These are phyloP conservation scores for Colletotrichum coccodes DNA, from an alignment of 2,329 filamentous ascomycete genomes.

Conservation along the genomic window DNA sequence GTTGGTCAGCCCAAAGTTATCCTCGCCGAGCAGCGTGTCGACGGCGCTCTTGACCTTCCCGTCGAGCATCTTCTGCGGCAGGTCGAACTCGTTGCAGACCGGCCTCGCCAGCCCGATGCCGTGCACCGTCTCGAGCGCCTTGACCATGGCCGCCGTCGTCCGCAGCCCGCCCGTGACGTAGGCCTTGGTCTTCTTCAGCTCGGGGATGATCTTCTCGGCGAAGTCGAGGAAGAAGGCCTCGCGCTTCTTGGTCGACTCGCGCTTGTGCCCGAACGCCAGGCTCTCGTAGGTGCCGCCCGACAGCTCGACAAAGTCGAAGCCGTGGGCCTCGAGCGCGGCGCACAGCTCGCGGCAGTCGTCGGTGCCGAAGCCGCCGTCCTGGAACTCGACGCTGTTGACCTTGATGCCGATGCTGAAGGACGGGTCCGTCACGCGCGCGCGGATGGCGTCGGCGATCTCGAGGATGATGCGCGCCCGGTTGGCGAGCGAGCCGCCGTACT, in stretches of 20 bases:
- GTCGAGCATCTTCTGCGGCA: constrained; percentile 40
- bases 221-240: constrained; percentile 72
- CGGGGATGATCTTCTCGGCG: constrained; percentile 60
- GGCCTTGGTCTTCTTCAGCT: constrained; percentile 59
- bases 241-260: constrained; percentile 63
- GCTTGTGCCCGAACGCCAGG: constrained; percentile 60
- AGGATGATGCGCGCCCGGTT: constrained; percentile 59
- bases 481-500: constrained; percentile 56
- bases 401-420: constrained; percentile 64
- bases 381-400: constrained; percentile 67
- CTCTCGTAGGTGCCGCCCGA: constrained; percentile 69
- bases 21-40: constrained; percentile 55
- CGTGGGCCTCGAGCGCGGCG: constrained; percentile 55
- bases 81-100: constrained; percentile 42
- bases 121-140: constrained; percentile 66
- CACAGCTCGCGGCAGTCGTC: constrained; percentile 61
- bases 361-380: constrained; percentile 61
- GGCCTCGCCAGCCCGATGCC: constrained; percentile 66
- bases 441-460: constrained; percentile 54
- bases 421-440: constrained; percentile 39
- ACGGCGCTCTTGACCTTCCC: constrained; percentile 59
- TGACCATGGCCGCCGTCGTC: constrained; percentile 65
- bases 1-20: constrained; percentile 56
- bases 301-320: constrained; percentile 68
- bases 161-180: constrained; percentile 70